Percentiles rank a stretch among this genome's conserved stretches.
phyloP scores from a whole-genome alignment of 441 rosid genomes.

The Gossypium gossypioides region DNA sequence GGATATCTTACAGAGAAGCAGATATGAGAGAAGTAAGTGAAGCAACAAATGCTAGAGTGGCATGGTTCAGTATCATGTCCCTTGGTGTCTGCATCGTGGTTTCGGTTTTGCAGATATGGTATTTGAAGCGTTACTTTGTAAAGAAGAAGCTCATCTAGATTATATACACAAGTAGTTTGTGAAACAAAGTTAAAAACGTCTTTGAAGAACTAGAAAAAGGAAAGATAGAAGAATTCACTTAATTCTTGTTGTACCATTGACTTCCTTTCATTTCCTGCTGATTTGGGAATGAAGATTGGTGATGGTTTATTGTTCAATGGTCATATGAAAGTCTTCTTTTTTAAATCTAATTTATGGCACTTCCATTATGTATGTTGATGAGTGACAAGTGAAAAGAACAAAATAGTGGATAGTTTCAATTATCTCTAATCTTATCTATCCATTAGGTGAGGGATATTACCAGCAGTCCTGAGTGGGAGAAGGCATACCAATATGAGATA shows the following conservation, averaged over 20 bases:
- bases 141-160: conserved; percentile 76
- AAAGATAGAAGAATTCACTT: neutral
- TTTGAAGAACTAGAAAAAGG: neutral
- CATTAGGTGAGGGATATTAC: conserved; percentile 65
- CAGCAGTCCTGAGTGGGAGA: conserved; percentile 72
- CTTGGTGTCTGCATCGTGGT: conserved; percentile 55
- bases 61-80: conserved; percentile 76
- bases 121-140: conserved; percentile 49
- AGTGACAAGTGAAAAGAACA: neutral
- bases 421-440: neutral
- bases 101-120: conserved; percentile 53
- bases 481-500: conserved; percentile 70
- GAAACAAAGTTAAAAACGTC: neutral
- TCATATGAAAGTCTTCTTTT: neutral
- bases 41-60: conserved; percentile 63
- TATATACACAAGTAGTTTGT: neutral
- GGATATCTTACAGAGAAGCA: conserved; percentile 48
- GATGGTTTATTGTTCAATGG: neutral
- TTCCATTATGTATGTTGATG: neutral
- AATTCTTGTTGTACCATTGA: neutral
- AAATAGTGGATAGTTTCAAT: neutral
- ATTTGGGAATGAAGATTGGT: neutral
- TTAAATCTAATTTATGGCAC: neutral
- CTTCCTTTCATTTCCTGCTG: neutral
- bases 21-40: conserved; percentile 80